These are phyloP conservation scores for Coemansia sp. DNA, from an alignment of 192 early-diverging fungal species.

Conservation along the genomic window DNA sequence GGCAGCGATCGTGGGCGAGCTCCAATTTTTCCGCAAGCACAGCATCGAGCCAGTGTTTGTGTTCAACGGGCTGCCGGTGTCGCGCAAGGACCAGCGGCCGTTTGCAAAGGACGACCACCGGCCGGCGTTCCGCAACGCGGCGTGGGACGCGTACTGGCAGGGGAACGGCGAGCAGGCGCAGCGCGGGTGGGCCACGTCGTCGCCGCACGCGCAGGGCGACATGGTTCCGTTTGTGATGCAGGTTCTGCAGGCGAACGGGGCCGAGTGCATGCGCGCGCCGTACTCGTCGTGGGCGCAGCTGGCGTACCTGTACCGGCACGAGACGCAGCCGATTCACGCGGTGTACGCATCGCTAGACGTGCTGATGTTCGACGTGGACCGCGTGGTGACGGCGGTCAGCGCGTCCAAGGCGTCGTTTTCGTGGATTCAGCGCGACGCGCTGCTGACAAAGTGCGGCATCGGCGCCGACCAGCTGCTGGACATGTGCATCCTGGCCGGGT, in stretches of 20 bases:
- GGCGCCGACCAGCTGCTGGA: slow-evolving; percentile 73
- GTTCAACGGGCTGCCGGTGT: slow-evolving; percentile 69
- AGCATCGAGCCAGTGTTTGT: slow-evolving; percentile 77
- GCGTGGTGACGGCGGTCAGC: slow-evolving; percentile 67
- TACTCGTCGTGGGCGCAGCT: slow-evolving; percentile 81
- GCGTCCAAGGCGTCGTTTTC: slow-evolving; percentile 63
- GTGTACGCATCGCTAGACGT: slow-evolving; percentile 71
- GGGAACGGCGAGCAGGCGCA: slow-evolving; percentile 61
- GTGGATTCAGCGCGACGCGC: slow-evolving; percentile 63
- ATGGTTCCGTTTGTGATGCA: slow-evolving; percentile 66
- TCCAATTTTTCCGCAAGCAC: slow-evolving; percentile 56
- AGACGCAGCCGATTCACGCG: slow-evolving; percentile 67
- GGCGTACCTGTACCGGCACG: slow-evolving; percentile 69
- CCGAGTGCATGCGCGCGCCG: slow-evolving; percentile 77
- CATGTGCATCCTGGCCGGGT: slow-evolving; percentile 78
- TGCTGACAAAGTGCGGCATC: slow-evolving; percentile 61
- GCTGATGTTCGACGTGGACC: slow-evolving; percentile 75
- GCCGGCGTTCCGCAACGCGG: slow-evolving; percentile 59
- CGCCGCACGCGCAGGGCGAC: slow-evolving; percentile 62
- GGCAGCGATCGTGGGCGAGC: slow-evolving; percentile 64
- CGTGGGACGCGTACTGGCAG: slow-evolving; percentile 70
- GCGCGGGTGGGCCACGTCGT: slow-evolving; percentile 57
- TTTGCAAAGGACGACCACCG: slow-evolving; percentile 66
- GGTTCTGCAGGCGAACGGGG: slow-evolving; percentile 63
- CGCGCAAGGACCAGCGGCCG: slow-evolving; percentile 67